Conservation (phyloP, 495 filamentous ascomycete species). For the Monascus purpureus region DNA sequence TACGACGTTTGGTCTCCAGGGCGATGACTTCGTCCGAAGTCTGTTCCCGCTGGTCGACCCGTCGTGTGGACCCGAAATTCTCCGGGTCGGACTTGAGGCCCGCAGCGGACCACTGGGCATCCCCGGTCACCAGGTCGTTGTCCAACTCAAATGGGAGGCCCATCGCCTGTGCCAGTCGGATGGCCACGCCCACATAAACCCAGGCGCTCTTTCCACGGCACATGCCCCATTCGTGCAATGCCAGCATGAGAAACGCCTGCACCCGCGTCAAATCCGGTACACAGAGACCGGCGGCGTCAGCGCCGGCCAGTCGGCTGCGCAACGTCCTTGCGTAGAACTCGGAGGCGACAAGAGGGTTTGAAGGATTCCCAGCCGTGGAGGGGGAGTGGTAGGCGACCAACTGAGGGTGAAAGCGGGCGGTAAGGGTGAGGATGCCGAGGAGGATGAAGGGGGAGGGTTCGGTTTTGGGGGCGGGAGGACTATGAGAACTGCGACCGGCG, state of each 20-base stretch:
- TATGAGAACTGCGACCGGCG: slow-evolving; percentile 13
- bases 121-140: slow-evolving; percentile 27
- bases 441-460: slow-evolving; percentile 54
- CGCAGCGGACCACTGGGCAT: slow-evolving; percentile 26
- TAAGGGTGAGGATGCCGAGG: slow-evolving; percentile 64
- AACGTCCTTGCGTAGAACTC: slow-evolving; percentile 68
- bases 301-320: slow-evolving; percentile 45
- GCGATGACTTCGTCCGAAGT: slow-evolving; percentile 46
- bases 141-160: slow-evolving; percentile 52
- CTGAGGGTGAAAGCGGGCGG: slow-evolving; percentile 60
- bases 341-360: slow-evolving; percentile 53
- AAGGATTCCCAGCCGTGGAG: slow-evolving; percentile 25
- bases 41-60: slow-evolving; percentile 20
- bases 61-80: slow-evolving; percentile 25
- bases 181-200: slow-evolving; percentile 65
- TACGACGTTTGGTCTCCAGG: slow-evolving; percentile 65
- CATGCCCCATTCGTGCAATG: slow-evolving; percentile 75
- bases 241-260: slow-evolving; percentile 70
- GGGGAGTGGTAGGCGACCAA: slow-evolving; percentile 53
- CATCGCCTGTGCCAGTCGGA: slow-evolving; percentile 58
- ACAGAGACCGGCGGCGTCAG: slow-evolving; percentile 39
- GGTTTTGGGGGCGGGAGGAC: slow-evolving; percentile 13
- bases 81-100: slow-evolving; percentile 30
- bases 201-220: slow-evolving; percentile 62
- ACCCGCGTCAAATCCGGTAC: slow-evolving; percentile 50